These are phyloP conservation scores for Colletotrichum sp. DNA, from an alignment of 2,329 filamentous ascomycete genomes.

Conservation along the genomic window DNA sequence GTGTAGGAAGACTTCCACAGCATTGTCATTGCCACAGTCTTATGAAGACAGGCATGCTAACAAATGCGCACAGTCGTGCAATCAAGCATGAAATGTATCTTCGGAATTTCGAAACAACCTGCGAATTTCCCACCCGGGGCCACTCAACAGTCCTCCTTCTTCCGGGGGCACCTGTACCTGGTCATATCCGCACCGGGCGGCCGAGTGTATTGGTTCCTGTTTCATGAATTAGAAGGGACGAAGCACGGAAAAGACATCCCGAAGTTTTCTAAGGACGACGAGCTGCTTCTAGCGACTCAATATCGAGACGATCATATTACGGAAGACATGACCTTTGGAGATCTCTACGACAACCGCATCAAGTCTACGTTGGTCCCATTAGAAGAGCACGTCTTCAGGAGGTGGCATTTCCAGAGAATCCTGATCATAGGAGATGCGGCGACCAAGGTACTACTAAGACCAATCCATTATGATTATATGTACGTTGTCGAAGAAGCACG, in stretches of 20 bases:
- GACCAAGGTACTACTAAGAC: slow-evolving; percentile 41
- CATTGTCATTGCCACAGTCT: neutral
- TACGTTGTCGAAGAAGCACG: accelerated
- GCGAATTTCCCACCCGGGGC: neutral
- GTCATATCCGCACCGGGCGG: slow-evolving; percentile 33
- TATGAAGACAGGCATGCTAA: neutral
- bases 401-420: slow-evolving; percentile 42
- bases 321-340: slow-evolving; percentile 29
- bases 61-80: neutral
- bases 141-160: neutral
- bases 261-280: slow-evolving; percentile 35
- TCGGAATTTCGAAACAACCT: slow-evolving; percentile 36
- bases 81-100: slow-evolving; percentile 33
- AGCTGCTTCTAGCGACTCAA: slow-evolving; percentile 28
- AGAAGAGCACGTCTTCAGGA: slow-evolving; percentile 37
- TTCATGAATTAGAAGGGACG: slow-evolving; percentile 31
- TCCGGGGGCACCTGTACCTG: slow-evolving; percentile 27
- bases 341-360: slow-evolving; percentile 32
- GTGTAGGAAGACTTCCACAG: neutral
- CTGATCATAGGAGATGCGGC: slow-evolving; percentile 45
- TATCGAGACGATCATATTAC: slow-evolving; percentile 24
- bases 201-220: slow-evolving; percentile 41
- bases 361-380: slow-evolving; percentile 28
- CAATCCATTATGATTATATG: neutral
- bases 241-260: slow-evolving; percentile 36